Conservation (phyloP, 2,329 filamentous ascomycete species). For the Ophiocordyceps camponoti-floridani region DNA sequence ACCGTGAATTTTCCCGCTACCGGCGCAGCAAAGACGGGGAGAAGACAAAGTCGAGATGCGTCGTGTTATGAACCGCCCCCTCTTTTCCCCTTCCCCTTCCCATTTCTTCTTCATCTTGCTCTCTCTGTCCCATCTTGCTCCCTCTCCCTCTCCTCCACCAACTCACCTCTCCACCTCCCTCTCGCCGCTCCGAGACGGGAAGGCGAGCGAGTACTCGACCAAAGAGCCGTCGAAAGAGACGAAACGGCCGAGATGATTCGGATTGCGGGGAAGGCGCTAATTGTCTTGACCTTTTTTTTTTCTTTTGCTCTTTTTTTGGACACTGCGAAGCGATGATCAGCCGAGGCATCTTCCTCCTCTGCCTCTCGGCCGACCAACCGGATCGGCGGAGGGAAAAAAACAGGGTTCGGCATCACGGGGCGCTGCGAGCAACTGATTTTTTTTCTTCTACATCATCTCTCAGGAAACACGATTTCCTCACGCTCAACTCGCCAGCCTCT, state of each 20-base stretch:
- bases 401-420: slow-evolving; percentile 19
- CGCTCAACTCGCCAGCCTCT: too few species aligned
- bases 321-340: neutral
- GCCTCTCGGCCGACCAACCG: slow-evolving; percentile 4
- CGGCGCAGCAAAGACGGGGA: slow-evolving; percentile 17
- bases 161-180: neutral
- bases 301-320: neutral
- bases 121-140: neutral
- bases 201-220: too few species aligned
- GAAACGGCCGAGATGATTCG: neutral
- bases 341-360: neutral
- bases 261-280: neutral
- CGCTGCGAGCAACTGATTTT: slow-evolving; percentile 10
- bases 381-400: slow-evolving; percentile 21
- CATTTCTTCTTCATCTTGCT: neutral
- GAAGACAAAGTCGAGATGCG: slow-evolving; percentile 18
- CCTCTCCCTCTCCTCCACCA: neutral
- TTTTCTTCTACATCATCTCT: neutral
- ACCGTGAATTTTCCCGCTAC: slow-evolving; percentile 12
- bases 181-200: too few species aligned
- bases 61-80: slow-evolving; percentile 18
- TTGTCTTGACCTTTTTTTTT: neutral
- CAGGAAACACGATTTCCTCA: too few species aligned
- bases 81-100: neutral
- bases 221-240: neutral